Conservation (phyloP, 148 eudicot species). For the Cornus florida region DNA sequence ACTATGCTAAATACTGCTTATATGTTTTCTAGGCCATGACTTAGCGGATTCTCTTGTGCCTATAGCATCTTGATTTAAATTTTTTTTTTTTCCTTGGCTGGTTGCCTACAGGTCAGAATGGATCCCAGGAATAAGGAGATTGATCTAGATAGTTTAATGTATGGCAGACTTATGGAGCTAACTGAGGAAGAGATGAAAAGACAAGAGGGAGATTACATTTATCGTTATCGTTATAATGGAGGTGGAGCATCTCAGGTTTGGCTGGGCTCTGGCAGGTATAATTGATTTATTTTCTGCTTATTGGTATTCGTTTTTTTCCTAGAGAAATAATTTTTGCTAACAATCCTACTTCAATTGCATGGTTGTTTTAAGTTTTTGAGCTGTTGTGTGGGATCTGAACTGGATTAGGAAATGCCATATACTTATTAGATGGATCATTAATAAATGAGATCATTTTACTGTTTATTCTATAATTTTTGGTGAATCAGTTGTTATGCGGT, state of each 20-base stretch:
- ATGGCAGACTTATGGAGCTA: conserved; percentile 51
- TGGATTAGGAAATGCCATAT: not conserved
- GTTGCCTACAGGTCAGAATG: conserved; percentile 71
- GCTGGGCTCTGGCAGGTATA: conserved; percentile 95
- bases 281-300: conserved; percentile 10
- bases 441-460: too few relatives aligned
- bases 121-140: conserved; percentile 87
- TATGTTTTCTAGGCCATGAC: not conserved
- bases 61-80: not conserved
- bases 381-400: not conserved
- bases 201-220: conserved; percentile 90
- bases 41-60: not conserved
- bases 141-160: conserved; percentile 76
- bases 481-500: not conserved
- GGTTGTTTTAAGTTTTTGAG: too few relatives aligned
- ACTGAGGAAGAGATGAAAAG: conserved; percentile 79
- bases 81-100: conserved; percentile 4
- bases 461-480: too few relatives aligned
- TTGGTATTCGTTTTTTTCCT: not conserved
- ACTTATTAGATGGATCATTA: not conserved
- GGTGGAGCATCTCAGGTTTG: conserved; percentile 99
- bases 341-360: not conserved
- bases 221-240: conserved; percentile 92
- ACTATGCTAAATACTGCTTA: not conserved
- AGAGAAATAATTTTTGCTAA: not conserved